These are phyloP conservation scores for Eudorina sp. DNA, from an alignment of 139 green algal genomes.

Conservation along the genomic window DNA sequence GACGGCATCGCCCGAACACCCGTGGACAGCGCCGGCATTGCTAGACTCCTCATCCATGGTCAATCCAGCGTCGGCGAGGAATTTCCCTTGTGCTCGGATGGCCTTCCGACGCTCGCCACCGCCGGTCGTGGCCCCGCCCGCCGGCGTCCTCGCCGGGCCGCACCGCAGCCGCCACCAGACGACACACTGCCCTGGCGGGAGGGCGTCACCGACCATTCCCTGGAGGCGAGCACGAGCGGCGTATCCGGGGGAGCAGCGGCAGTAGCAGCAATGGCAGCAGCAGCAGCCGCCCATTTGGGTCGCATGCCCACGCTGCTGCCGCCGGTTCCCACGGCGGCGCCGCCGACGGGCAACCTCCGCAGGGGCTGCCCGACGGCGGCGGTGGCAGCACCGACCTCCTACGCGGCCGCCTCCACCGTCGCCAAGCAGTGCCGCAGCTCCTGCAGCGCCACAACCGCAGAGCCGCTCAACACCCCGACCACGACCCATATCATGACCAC, in stretches of 20 bases:
- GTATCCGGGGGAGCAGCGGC: neutral
- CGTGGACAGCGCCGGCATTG: neutral
- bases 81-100: neutral
- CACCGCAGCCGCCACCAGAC: neutral
- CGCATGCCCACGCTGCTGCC: neutral
- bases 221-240: slow-evolving; percentile 12
- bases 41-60: neutral
- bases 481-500: neutral
- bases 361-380: neutral
- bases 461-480: neutral
- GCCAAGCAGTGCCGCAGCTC: no score
- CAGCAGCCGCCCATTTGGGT: no score
- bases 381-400: neutral
- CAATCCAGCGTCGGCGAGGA: neutral
- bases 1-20: neutral
- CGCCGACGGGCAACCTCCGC: neutral
- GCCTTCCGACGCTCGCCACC: neutral
- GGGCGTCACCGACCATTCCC: neutral
- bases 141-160: no score
- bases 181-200: slow-evolving; percentile 18
- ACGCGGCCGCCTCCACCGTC: neutral
- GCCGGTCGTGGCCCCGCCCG: no score
- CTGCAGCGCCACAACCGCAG: neutral
- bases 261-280: neutral
- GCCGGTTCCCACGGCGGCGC: neutral